Conservation (phyloP, 345 rosid species). For the Pelargonium nanum region DNA sequence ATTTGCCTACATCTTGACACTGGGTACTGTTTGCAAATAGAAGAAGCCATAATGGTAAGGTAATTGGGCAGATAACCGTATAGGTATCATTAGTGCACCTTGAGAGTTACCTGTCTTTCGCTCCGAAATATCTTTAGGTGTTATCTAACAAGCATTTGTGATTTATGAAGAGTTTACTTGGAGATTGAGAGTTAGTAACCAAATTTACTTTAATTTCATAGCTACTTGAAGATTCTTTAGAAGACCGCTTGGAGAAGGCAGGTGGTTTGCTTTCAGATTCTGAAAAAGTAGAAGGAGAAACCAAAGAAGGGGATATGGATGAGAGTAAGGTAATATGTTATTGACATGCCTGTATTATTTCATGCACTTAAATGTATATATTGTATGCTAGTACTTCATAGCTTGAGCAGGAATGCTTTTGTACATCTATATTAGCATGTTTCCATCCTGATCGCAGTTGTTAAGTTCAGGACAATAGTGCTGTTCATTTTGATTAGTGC, state of each 20-base stretch:
- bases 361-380: background rate
- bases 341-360: slow-evolving; percentile 2
- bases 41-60: too few species aligned
- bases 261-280: slow-evolving; percentile 67
- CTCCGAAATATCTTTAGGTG: background rate
- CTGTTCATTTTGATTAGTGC: background rate
- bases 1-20: too few species aligned
- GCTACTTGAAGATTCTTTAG: slow-evolving; percentile 92
- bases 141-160: background rate
- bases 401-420: background rate
- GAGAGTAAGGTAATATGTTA: slow-evolving; percentile 59
- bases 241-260: slow-evolving; percentile 74
- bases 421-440: background rate
- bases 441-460: background rate
- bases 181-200: background rate
- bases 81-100: background rate
- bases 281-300: slow-evolving; percentile 74
- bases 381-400: background rate
- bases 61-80: too few species aligned
- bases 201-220: slow-evolving; percentile 10
- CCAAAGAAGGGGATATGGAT: slow-evolving; percentile 71
- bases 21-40: too few species aligned
- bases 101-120: background rate
- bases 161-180: background rate
- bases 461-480: background rate